Percentiles rank a stretch among this genome's conserved stretches.
Evolutionary conservation across 306 rosid genomes (phyloP).

Genomic region (Cicer bijugum): DNA sequence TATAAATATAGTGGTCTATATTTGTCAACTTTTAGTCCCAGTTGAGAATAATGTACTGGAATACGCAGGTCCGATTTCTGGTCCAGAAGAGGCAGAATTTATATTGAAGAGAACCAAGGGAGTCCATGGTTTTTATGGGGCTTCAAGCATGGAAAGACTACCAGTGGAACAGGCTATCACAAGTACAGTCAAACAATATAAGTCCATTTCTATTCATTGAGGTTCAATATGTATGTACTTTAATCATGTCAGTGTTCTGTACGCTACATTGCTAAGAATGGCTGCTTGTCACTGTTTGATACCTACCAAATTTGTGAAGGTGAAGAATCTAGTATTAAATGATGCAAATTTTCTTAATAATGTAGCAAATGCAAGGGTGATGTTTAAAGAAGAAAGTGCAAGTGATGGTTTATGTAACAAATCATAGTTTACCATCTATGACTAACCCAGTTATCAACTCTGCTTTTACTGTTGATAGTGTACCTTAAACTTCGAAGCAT

Average conservation of each 20-base stretch:
- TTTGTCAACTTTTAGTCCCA: conserved; percentile 25
- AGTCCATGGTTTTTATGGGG: conserved; percentile 95
- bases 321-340: conserved; percentile 25
- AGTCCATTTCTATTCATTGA: conserved; percentile 68
- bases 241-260: conserved; percentile 37
- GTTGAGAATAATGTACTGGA: conserved; percentile 36
- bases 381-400: conserved; percentile 2
- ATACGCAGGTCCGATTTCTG: conserved; percentile 84
- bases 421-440: conserved; percentile 1
- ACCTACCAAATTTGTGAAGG: conserved; percentile 13
- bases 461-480: not conserved
- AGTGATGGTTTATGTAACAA: conserved; percentile 2
- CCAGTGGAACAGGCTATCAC: conserved; percentile 95
- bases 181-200: conserved; percentile 71
- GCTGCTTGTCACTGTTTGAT: conserved; percentile 11
- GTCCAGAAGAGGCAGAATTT: conserved; percentile 86
- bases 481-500: not conserved
- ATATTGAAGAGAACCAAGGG: conserved; percentile 77
- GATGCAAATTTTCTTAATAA: conserved; percentile 13
- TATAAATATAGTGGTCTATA: conserved; percentile 9
- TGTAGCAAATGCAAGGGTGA: conserved; percentile 8
- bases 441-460: conserved; percentile 7
- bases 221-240: conserved; percentile 44
- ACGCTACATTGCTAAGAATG: conserved; percentile 3
- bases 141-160: conserved; percentile 93